A percentile compares a stretch with the other conserved stretches of the same genome.
These are phyloP conservation scores for Cucurbita argyrosperma DNA, from an alignment of 306 rosid species.

Conservation along the genomic window DNA sequence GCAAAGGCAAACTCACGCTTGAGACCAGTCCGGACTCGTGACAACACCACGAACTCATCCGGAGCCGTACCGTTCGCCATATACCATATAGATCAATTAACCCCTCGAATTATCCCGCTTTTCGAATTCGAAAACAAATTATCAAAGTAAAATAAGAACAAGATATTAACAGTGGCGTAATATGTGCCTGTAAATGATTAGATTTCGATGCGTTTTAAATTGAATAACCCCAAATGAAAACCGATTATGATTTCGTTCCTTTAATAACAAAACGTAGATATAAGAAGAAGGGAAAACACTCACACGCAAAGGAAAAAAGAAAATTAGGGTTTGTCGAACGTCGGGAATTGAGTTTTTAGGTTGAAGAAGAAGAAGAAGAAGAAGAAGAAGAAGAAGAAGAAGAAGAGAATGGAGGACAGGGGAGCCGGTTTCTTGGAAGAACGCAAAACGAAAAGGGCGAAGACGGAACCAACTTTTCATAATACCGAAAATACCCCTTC, in stretches of 20 bases:
- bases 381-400: neutral
- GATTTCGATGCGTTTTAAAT: neutral
- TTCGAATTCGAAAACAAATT: neutral
- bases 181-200: neutral
- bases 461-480: neutral
- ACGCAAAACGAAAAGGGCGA: conserved; percentile 5
- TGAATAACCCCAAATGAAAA: neutral
- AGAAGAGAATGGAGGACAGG: neutral
- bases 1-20: conserved; percentile 63
- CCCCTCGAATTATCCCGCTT: neutral
- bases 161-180: neutral
- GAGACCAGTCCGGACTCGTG: conserved; percentile 47
- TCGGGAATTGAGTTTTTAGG: neutral
- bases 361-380: neutral
- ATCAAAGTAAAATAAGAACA: neutral
- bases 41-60: conserved; percentile 42
- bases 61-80: conserved; percentile 89
- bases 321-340: conserved; percentile 6
- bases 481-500: conserved; percentile 14
- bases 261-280: neutral
- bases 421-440: conserved; percentile 12
- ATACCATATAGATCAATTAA: neutral
- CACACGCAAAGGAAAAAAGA: neutral
- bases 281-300: neutral
- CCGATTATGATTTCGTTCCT: neutral